Evolutionary conservation across 257 asterid genomes (phyloP).

Genomic region (Ilex aquifolium): DNA sequence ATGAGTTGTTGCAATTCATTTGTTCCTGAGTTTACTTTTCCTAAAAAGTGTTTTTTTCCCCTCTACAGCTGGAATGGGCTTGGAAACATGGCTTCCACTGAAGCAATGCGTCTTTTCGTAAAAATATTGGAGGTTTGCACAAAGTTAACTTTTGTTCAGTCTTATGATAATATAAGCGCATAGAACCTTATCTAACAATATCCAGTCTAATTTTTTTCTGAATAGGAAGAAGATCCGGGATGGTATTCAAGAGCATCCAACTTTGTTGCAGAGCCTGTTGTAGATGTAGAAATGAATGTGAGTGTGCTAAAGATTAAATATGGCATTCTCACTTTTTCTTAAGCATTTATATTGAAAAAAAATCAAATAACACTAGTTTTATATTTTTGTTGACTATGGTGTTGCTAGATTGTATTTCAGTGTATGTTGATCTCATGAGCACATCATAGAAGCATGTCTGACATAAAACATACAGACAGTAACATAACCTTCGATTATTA

Average conservation of each 20-base stretch:
- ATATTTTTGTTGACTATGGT: conserved; percentile 9
- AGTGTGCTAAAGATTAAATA: conserved; percentile 24
- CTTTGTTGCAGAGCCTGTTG: conserved; percentile 55
- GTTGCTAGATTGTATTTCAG: too few species aligned
- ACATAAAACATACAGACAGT: too few species aligned
- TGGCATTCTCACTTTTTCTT: too few species aligned
- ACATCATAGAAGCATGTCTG: too few species aligned
- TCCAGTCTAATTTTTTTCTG: conserved; percentile 9
- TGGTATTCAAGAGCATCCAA: conserved; percentile 93
- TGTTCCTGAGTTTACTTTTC: not conserved
- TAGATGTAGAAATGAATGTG: conserved; percentile 72
- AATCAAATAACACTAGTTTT: not conserved
- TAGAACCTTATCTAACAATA: not conserved
- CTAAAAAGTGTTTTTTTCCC: conserved; percentile 8
- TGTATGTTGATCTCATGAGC: too few species aligned
- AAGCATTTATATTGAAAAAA: too few species aligned
- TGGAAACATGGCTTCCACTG: conserved; percentile 81
- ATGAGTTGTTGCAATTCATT: too few species aligned
- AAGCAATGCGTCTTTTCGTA: conserved; percentile 98
- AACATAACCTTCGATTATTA: too few species aligned
- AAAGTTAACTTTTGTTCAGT: conserved; percentile 11
- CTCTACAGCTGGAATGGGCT: conserved; percentile 82
- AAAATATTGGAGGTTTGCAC: conserved; percentile 84
- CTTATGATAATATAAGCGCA: conserved; percentile 7
- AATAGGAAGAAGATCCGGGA: conserved; percentile 96